These are phyloP conservation scores for Chaetomium olivaceum DNA, from an alignment of 2,329 filamentous ascomycete genomes.

Conservation along the genomic window DNA sequence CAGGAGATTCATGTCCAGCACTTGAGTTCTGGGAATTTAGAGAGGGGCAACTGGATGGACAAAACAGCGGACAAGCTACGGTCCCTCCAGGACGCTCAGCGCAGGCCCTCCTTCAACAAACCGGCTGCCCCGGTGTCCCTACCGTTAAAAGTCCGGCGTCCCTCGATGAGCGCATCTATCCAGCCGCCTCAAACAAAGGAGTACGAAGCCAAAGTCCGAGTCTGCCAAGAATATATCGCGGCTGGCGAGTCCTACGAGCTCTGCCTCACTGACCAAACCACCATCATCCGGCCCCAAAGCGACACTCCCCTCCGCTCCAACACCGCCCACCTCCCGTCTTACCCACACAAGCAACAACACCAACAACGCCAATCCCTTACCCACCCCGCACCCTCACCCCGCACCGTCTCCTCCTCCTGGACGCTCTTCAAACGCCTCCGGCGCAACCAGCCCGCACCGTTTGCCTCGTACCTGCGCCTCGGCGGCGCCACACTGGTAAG, in stretches of 20 bases:
- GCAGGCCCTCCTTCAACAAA: slow-evolving; percentile 11
- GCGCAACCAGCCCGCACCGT: slow-evolving; percentile 74
- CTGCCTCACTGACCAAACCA: slow-evolving; percentile 76
- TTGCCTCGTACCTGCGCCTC: slow-evolving; percentile 78
- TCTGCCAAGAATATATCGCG: slow-evolving; percentile 70
- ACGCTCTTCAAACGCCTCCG: slow-evolving; percentile 70
- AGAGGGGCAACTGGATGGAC: slow-evolving; percentile 47
- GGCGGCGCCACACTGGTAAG: slow-evolving; percentile 70
- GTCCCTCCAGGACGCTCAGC: slow-evolving; percentile 14
- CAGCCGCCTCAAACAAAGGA: slow-evolving; percentile 45
- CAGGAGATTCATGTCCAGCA: slow-evolving; percentile 67
- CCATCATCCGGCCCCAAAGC: slow-evolving; percentile 51
- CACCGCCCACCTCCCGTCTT: slow-evolving; percentile 51
- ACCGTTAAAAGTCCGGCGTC: slow-evolving; percentile 11
- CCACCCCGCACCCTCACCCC: not conserved
- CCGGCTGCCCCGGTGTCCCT: not conserved
- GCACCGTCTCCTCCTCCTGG: slow-evolving; percentile 54
- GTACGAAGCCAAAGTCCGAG: slow-evolving; percentile 67
- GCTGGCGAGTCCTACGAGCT: slow-evolving; percentile 84
- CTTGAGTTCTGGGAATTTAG: slow-evolving; percentile 47
- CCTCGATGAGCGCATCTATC: slow-evolving; percentile 36
- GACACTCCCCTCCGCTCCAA: slow-evolving; percentile 53
- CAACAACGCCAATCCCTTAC: not conserved
- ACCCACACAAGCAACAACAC: slow-evolving; percentile 24
- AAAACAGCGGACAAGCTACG: slow-evolving; percentile 38